These are phyloP conservation scores for Alloteropsis semialata DNA, from an alignment of 176 grass and related monocot genomes.

Conservation along the genomic window DNA sequence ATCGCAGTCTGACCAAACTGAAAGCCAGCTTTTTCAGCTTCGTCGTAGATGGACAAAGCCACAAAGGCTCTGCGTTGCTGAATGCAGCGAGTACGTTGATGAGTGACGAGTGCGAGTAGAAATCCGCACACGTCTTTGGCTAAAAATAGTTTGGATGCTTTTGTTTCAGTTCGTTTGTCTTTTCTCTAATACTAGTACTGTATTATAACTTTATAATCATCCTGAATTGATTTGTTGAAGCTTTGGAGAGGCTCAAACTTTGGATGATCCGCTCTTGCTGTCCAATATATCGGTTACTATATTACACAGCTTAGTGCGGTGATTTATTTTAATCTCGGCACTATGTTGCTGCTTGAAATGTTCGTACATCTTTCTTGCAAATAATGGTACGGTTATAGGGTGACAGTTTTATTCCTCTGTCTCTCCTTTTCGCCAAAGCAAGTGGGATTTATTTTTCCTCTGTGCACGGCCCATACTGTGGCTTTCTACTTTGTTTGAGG, in stretches of 20 bases:
- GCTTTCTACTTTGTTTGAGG: background rate
- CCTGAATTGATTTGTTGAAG: background rate
- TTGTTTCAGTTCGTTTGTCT: background rate
- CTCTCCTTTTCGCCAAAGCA: background rate
- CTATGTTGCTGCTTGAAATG: too few species aligned
- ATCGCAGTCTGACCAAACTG: background rate
- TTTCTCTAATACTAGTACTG: background rate
- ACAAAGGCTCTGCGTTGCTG: background rate
- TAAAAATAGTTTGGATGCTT: constrained; percentile 3
- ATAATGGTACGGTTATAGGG: background rate
- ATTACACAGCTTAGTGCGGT: background rate
- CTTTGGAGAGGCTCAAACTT: background rate
- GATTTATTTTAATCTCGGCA: background rate
- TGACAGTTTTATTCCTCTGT: background rate
- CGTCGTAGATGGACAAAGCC: background rate
- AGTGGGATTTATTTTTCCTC: background rate
- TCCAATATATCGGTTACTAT: background rate
- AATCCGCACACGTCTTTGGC: background rate
- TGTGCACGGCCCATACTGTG: background rate
- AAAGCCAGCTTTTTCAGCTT: constrained; percentile 5
- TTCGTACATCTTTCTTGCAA: background rate
- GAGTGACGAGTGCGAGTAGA: background rate
- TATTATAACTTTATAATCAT: too few species aligned
- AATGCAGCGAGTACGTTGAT: background rate
- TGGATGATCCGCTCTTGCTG: background rate